Evolutionary conservation across 164 flowering plant genomes (phyloP).

Genomic region (Brasenia schreberi): DNA sequence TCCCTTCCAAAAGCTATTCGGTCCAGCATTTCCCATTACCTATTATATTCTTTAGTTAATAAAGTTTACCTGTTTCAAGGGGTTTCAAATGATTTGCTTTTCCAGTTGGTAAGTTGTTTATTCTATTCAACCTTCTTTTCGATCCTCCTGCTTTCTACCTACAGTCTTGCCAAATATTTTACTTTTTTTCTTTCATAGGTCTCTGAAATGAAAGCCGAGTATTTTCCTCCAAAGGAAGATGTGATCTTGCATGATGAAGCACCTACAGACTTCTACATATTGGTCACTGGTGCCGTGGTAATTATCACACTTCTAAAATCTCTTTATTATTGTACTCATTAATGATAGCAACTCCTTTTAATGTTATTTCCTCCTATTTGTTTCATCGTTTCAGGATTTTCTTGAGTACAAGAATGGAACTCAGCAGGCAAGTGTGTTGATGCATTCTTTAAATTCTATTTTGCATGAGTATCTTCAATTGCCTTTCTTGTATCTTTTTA

Average conservation of each 20-base stretch:
- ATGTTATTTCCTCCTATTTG: not conserved
- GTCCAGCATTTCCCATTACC: slow-evolving; percentile 77
- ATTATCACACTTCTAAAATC: slow-evolving; percentile 4
- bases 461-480: no score
- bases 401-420: slow-evolving; percentile 44
- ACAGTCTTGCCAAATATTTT: not conserved
- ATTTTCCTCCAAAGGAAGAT: slow-evolving; percentile 90
- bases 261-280: slow-evolving; percentile 83
- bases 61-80: slow-evolving; percentile 75
- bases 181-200: slow-evolving; percentile 30
- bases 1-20: slow-evolving; percentile 88
- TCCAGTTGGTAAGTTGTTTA: slow-evolving; percentile 57
- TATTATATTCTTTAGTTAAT: slow-evolving; percentile 65
- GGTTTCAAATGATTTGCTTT: slow-evolving; percentile 76
- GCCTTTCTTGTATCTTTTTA: no score
- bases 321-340: not conserved
- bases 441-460: not conserved
- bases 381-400: slow-evolving; percentile 46
- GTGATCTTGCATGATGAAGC: slow-evolving; percentile 94
- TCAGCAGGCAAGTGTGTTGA: slow-evolving; percentile 28
- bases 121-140: not conserved
- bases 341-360: not conserved
- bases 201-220: slow-evolving; percentile 94
- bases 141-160: not conserved
- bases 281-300: slow-evolving; percentile 86